Conservation (phyloP, 1,139 yeast genomes). For the Pichia sp. region DNA sequence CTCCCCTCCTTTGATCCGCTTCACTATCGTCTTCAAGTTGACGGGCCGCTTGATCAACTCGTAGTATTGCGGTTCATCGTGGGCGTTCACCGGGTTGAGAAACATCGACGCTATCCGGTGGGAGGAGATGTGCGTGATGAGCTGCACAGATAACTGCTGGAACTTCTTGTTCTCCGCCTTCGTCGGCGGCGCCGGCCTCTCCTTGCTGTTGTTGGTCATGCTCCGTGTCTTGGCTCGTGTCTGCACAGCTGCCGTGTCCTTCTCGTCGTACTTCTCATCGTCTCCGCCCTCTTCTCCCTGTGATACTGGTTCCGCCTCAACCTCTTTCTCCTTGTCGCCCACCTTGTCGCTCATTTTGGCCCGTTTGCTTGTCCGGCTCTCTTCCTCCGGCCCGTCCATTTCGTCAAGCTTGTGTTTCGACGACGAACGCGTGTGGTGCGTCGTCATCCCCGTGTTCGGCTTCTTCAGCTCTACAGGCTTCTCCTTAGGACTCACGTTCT, state of each 20-base stretch:
- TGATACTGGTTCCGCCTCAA: too few relatives aligned
- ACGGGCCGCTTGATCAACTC: conserved; percentile 59
- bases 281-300: too few relatives aligned
- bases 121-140: conserved; percentile 61
- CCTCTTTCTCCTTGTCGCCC: too few relatives aligned
- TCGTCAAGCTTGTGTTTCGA: conserved; percentile 11
- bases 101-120: conserved; percentile 75
- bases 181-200: neutral
- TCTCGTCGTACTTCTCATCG: conserved; percentile 1
- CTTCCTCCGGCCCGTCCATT: neutral
- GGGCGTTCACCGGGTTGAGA: conserved; percentile 59
- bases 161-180: conserved; percentile 37
- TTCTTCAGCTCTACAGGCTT: neutral
- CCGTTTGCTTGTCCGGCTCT: conserved; percentile 1
- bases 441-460: neutral
- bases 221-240: conserved; percentile 14
- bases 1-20: conserved; percentile 54
- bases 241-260: neutral
- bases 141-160: conserved; percentile 52
- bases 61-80: conserved; percentile 68
- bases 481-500: neutral
- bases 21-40: conserved; percentile 61
- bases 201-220: conserved; percentile 5
- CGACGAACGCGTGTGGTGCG: neutral
- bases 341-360: neutral